phyloP scores from a whole-genome alignment of 2,329 filamentous ascomycete species.

The Pseudodiploospora longispora region DNA sequence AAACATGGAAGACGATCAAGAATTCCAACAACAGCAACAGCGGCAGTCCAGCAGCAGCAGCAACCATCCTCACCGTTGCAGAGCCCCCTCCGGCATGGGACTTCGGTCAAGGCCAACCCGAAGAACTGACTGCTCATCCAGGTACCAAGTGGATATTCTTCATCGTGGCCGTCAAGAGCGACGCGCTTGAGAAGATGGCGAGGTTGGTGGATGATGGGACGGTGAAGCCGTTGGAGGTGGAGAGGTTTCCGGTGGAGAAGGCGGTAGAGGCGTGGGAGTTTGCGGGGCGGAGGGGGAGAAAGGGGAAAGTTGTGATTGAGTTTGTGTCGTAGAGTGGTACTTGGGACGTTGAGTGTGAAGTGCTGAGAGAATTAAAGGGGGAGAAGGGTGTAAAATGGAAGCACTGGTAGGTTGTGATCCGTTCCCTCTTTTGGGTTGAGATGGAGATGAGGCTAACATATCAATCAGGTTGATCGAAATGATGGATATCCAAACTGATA shows the following conservation, averaged over 20 bases:
- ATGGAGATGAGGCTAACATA: too few species aligned
- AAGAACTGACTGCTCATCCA: constrained; percentile 11
- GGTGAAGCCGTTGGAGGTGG: constrained; percentile 14
- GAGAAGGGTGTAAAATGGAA: too few species aligned
- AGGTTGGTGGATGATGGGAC: constrained; percentile 15
- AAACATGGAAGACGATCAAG: constrained; percentile 22
- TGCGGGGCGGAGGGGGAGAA: constrained; percentile 13
- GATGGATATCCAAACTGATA: too few species aligned
- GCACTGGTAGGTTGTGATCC: too few species aligned
- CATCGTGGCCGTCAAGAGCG: constrained; percentile 15
- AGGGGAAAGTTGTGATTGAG: constrained; percentile 19
- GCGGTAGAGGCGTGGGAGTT: constrained; percentile 19
- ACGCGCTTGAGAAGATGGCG: constrained; percentile 12
- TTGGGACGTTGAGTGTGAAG: too few species aligned
- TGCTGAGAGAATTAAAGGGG: too few species aligned
- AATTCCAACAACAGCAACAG: background rate
- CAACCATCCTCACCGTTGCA: constrained; percentile 25
- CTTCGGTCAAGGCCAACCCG: constrained; percentile 12
- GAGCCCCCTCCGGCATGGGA: constrained; percentile 27
- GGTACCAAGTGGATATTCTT: constrained; percentile 22
- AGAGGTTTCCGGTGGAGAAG: constrained; percentile 14
- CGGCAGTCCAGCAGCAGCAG: constrained; percentile 7
- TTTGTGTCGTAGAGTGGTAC: constrained; percentile 9
- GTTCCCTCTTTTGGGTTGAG: too few species aligned
- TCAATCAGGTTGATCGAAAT: too few species aligned